These are phyloP conservation scores for Fusarium torreyae DNA, from an alignment of 2,329 filamentous ascomycete species.

Conservation along the genomic window DNA sequence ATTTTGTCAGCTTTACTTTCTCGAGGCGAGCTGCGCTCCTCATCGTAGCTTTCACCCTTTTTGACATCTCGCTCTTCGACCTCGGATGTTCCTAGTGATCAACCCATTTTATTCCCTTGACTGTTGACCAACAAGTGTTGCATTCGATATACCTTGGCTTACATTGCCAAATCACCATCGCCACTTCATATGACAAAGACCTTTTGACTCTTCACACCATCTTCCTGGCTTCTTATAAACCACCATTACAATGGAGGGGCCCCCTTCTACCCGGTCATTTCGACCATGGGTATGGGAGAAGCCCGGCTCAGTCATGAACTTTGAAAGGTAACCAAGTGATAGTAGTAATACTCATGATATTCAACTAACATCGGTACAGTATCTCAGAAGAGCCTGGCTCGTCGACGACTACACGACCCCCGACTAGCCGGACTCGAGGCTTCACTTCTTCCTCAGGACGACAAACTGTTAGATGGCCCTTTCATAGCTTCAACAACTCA, in stretches of 20 bases:
- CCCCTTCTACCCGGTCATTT: slow-evolving; percentile 45
- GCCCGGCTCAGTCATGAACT: slow-evolving; percentile 45
- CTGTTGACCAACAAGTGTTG: slow-evolving; percentile 43
- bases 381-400: slow-evolving; percentile 48
- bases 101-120: slow-evolving; percentile 31
- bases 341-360: slow-evolving; percentile 18
- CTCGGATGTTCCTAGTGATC: slow-evolving; percentile 22
- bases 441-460: slow-evolving; percentile 49
- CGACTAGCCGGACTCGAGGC: slow-evolving; percentile 45
- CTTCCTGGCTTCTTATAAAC: slow-evolving; percentile 23
- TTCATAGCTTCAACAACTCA: slow-evolving; percentile 50
- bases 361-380: slow-evolving; percentile 34
- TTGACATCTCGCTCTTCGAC: slow-evolving; percentile 10
- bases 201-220: slow-evolving; percentile 20
- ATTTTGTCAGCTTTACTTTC: slow-evolving; percentile 27
- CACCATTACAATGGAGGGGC: slow-evolving; percentile 43
- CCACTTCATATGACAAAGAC: slow-evolving; percentile 26
- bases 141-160: slow-evolving; percentile 27
- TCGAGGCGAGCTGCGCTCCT: slow-evolving; percentile 48
- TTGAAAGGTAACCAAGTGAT: slow-evolving; percentile 43
- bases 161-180: slow-evolving; percentile 12
- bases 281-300: slow-evolving; percentile 46
- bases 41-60: slow-evolving; percentile 36
- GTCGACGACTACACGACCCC: slow-evolving; percentile 34
- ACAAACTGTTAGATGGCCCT: slow-evolving; percentile 49